These are phyloP conservation scores for Fragosphaeria purpurea DNA, from an alignment of 2,329 filamentous ascomycete species.

Conservation along the genomic window DNA sequence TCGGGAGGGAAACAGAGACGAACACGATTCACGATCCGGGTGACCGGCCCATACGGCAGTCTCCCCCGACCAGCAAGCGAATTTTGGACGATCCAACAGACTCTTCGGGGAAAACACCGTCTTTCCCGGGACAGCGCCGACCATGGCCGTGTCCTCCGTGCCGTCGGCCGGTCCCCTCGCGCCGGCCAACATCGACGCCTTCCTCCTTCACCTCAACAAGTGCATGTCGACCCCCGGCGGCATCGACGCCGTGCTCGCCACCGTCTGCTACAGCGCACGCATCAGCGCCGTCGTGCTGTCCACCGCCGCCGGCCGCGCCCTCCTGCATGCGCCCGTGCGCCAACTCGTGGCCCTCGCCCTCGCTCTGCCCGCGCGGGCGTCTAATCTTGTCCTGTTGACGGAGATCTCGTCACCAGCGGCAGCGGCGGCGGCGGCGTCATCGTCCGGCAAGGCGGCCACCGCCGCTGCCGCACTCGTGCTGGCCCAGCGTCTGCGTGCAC, in stretches of 20 bases:
- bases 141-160: constrained; percentile 12
- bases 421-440: constrained; percentile 1
- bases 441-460: constrained; percentile 14
- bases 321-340: constrained; percentile 38
- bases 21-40: too few relatives aligned
- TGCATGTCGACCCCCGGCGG: constrained; percentile 59
- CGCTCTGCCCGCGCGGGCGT: constrained; percentile 39
- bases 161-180: constrained; percentile 12
- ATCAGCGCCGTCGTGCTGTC: constrained; percentile 42
- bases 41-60: too few relatives aligned
- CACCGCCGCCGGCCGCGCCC: constrained; percentile 44
- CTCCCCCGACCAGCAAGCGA: too few relatives aligned
- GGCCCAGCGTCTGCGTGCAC: constrained; percentile 43
- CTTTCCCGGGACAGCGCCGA: too few relatives aligned
- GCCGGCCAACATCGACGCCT: constrained; percentile 36
- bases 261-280: constrained; percentile 57
- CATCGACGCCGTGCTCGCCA: constrained; percentile 59
- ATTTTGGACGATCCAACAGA: too few relatives aligned
- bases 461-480: constrained; percentile 38
- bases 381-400: constrained; percentile 29
- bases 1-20: too few relatives aligned
- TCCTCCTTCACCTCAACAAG: constrained; percentile 47
- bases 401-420: constrained; percentile 2
- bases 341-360: constrained; percentile 43
- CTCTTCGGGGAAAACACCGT: too few relatives aligned